phyloP scores from a whole-genome alignment of 2,329 filamentous ascomycete genomes.

The Didymella pomorum region DNA sequence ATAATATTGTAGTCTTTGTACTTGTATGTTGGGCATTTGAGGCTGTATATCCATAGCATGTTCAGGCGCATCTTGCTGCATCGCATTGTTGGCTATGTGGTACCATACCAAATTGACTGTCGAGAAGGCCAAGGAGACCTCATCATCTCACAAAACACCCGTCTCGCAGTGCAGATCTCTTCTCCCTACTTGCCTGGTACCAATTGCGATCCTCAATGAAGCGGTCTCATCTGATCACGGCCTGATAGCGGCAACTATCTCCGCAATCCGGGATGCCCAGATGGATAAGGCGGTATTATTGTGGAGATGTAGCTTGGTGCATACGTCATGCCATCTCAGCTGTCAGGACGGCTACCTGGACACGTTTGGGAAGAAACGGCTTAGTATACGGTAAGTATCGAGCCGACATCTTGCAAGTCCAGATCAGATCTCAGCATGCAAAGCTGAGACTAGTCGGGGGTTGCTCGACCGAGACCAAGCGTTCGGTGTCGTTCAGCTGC shows the following conservation, averaged over 20 bases:
- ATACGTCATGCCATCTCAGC: constrained; percentile 6
- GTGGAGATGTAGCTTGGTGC: constrained; percentile 14
- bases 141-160: background rate
- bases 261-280: constrained; percentile 10
- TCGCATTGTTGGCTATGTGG: constrained; percentile 5
- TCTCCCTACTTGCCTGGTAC: background rate
- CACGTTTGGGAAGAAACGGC: background rate
- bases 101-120: constrained; percentile 3
- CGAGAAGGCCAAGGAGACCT: background rate
- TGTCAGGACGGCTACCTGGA: background rate
- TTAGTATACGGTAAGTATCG: background rate
- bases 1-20: constrained; percentile 4
- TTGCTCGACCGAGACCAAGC: constrained; percentile 12
- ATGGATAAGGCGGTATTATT: constrained; percentile 19
- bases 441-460: background rate
- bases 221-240: background rate
- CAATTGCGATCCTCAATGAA: background rate
- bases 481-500: constrained; percentile 22
- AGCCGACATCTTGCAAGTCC: background rate
- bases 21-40: constrained; percentile 8
- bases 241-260: background rate
- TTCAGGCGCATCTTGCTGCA: constrained; percentile 12
- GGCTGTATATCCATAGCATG: constrained; percentile 19
- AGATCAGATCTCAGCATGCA: background rate
- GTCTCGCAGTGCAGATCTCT: background rate